Base-by-base conservation (phyloP, 2,329 filamentous ascomycete species). In the Tolypocladium capitatum region DNA sequence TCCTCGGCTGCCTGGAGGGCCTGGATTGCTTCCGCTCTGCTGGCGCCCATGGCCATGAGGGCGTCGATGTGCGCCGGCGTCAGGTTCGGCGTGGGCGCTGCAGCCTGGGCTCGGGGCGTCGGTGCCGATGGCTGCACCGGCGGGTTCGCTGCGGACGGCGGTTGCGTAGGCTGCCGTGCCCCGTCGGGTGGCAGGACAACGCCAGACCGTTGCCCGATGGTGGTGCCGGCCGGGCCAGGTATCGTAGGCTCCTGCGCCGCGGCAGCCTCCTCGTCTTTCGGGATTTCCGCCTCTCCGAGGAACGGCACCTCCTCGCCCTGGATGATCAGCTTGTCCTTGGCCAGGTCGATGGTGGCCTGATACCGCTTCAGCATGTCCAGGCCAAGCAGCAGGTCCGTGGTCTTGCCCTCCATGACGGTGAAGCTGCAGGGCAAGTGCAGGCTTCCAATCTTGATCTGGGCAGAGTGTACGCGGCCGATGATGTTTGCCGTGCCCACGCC, bases 341-440 rank as follows among this genome's bases (percentile, higher is more conserved):
- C 77, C 13, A 98, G 75, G 63, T 98, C 92, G 59, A 98, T 91
- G 57, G 78, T 85, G 33, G 91, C 92, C 66, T 95, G 91, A 66
- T 97, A 90, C 35, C 92, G 81, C 69, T 94, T 96, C 52, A 98
- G 75, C 87, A 98, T 98, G 65, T 98, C 92, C 38, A 98, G 71
- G 4, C 92, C 92, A 13, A 98, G 78, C 2, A 98, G 76, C 18
- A 98, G 74, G 63, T 97, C 92, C 24, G 98, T 92, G 46, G 88
- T 82, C 67, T 97, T 98, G 54, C 92, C 92, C 69, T 98, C 92
- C 92, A 98, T 98, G 60, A 98, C 92, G 3, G 92, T 98, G 65
- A 98, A 98, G 50, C 89, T 92, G 69, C 90, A 97, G 3, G 91
- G 84, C 56, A 98, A 73, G 62, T 88, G 89, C 52, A 91, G 78